A percentile compares a stretch with the other conserved stretches of the same genome.
Conservation (phyloP, 441 rosid species). For the Eutrema salsugineum region DNA sequence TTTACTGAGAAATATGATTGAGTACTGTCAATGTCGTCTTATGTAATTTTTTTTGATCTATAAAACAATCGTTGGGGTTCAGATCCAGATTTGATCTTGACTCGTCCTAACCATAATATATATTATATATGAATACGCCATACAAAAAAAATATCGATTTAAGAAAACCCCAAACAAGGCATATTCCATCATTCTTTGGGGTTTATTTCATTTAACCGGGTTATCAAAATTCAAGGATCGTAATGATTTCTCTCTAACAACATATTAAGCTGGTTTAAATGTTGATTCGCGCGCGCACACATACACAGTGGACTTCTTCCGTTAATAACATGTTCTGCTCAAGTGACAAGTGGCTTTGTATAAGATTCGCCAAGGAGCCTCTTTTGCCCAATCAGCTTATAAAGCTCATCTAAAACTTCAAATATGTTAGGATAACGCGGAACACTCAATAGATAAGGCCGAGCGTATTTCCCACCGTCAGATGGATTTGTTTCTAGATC, state of each 20-base stretch:
- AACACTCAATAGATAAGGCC: slow-evolving; percentile 53
- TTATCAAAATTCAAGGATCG: background rate
- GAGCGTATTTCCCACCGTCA: slow-evolving; percentile 38
- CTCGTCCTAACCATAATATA: background rate
- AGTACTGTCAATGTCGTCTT: too few species aligned
- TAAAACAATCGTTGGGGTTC: background rate
- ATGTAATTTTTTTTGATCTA: background rate
- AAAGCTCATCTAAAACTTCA: slow-evolving; percentile 7
- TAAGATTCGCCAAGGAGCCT: slow-evolving; percentile 1
- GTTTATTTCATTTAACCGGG: background rate
- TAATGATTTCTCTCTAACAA: too few species aligned
- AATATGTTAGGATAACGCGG: slow-evolving; percentile 45
- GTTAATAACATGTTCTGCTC: background rate
- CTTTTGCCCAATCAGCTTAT: slow-evolving; percentile 28
- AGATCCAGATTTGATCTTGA: background rate
- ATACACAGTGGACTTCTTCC: background rate
- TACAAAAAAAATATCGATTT: too few species aligned
- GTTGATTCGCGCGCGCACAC: too few species aligned
- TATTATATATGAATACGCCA: too few species aligned
- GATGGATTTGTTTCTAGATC: slow-evolving; percentile 76
- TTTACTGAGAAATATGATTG: too few species aligned
- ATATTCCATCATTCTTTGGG: background rate
- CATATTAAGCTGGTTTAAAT: too few species aligned
- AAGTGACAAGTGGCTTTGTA: slow-evolving; percentile 23
- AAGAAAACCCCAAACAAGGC: background rate